phyloP scores from a whole-genome alignment of 2,329 filamentous ascomycete species.

The Colletotrichum tamarilloi region DNA sequence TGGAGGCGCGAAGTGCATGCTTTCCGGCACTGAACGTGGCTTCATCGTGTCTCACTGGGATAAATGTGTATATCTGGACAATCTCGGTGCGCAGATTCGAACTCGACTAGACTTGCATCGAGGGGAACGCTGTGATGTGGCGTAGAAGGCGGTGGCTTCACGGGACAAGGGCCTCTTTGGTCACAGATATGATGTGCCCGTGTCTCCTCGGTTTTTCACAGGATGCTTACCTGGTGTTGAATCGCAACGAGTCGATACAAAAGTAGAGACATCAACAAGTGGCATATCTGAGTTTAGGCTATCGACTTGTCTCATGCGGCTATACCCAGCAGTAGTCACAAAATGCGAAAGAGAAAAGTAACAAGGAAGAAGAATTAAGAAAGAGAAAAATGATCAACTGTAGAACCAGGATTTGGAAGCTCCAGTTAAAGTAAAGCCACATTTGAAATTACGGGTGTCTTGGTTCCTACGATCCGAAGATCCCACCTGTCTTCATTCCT shows the following conservation, averaged over 20 bases:
- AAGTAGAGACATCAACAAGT: neutral
- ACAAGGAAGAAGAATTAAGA: neutral
- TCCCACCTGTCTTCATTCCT: neutral
- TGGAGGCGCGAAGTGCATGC: conserved; percentile 76
- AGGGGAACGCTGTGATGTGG: neutral
- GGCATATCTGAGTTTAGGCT: too few species aligned
- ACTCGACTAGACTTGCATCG: neutral
- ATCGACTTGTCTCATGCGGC: neutral
- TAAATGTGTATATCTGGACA: neutral
- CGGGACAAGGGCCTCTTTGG: neutral
- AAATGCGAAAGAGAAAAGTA: neutral
- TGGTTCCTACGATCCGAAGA: neutral
- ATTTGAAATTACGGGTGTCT: neutral
- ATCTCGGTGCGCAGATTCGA: neutral
- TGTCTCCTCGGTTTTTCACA: neutral
- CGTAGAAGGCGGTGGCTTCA: too few species aligned
- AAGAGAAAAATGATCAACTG: neutral
- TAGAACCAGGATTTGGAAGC: neutral
- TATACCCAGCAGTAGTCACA: neutral
- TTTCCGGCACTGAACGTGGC: conserved; percentile 60
- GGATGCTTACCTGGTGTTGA: neutral
- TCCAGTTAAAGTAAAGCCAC: neutral
- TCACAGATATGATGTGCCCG: neutral
- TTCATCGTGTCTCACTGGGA: neutral
- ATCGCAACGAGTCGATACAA: neutral